Conservation (phyloP, 495 filamentous ascomycete genomes). For the Terfezia claveryi region DNA sequence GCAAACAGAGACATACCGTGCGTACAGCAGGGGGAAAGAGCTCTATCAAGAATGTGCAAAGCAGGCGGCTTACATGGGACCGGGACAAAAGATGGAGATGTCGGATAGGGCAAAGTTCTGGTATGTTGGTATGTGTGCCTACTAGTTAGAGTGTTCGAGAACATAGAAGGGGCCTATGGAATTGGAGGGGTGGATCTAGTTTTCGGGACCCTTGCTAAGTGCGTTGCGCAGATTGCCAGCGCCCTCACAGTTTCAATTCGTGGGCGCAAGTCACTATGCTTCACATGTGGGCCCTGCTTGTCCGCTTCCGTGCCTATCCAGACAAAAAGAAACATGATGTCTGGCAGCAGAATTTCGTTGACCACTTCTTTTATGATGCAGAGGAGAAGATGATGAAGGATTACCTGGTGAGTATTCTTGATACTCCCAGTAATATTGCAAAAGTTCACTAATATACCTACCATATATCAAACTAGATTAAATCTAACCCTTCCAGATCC, state of each 20-base stretch:
- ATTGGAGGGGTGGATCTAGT: too few relatives aligned
- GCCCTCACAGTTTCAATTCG: slow-evolving; percentile 58
- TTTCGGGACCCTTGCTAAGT: too few relatives aligned
- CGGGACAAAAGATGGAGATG: slow-evolving; percentile 1
- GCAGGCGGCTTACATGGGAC: slow-evolving; percentile 45
- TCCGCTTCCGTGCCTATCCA: slow-evolving; percentile 48
- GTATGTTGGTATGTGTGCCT: slow-evolving; percentile 43
- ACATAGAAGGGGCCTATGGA: too few relatives aligned
- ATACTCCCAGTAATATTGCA: too few relatives aligned
- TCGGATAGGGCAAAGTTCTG: slow-evolving; percentile 22
- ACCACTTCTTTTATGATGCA: slow-evolving; percentile 83
- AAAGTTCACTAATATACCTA: too few relatives aligned
- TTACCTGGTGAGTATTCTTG: background rate
- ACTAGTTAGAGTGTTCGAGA: background rate
- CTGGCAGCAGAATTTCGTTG: slow-evolving; percentile 57
- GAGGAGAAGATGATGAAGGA: slow-evolving; percentile 56
- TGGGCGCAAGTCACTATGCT: slow-evolving; percentile 94
- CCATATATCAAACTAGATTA: slow-evolving; percentile 28
- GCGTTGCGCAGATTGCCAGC: slow-evolving; percentile 6
- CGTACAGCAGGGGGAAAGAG: slow-evolving; percentile 53
- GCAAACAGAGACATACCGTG: slow-evolving; percentile 45
- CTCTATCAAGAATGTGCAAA: slow-evolving; percentile 54
- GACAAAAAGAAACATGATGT: slow-evolving; percentile 17
- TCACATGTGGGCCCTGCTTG: slow-evolving; percentile 82
- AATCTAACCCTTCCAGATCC: slow-evolving; percentile 46